These are phyloP conservation scores for Xylariomycetidae sp. DNA, from an alignment of 2,329 filamentous ascomycete species.

Conservation along the genomic window DNA sequence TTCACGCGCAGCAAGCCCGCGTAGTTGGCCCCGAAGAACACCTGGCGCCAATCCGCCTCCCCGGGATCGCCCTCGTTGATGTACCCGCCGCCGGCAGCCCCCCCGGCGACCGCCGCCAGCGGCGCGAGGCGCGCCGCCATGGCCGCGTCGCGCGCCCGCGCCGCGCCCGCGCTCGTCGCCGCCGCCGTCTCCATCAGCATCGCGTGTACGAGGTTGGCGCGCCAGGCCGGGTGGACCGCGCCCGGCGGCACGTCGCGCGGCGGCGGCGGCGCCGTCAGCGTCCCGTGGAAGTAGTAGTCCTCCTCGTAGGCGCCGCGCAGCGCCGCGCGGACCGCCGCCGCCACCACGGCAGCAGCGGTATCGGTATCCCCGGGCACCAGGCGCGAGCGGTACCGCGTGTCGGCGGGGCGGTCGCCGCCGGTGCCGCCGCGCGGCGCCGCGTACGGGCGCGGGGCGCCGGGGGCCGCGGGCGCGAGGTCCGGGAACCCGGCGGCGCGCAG, in stretches of 20 bases:
- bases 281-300: constrained; percentile 29
- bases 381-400: constrained; percentile 27
- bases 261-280: constrained; percentile 25
- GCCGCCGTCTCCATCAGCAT: constrained; percentile 25
- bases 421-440: constrained; percentile 19
- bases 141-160: constrained; percentile 16
- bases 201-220: constrained; percentile 29
- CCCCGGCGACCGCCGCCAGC: constrained; percentile 31
- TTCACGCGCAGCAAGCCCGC: constrained; percentile 38
- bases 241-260: constrained; percentile 26
- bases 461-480: constrained; percentile 18
- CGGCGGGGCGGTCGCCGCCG: constrained; percentile 24
- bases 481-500: constrained; percentile 27
- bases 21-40: constrained; percentile 44
- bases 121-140: constrained; percentile 20
- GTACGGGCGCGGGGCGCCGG: constrained; percentile 22
- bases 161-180: constrained; percentile 16
- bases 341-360: constrained; percentile 19
- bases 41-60: constrained; percentile 38
- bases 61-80: constrained; percentile 48
- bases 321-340: constrained; percentile 25
- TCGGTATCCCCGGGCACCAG: constrained; percentile 27
- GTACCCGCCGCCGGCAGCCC: constrained; percentile 39
- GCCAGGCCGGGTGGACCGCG: constrained; percentile 38
- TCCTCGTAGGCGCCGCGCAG: constrained; percentile 27